Percentiles rank a stretch among this genome's conserved stretches.
phyloP scores from a whole-genome alignment of 495 filamentous ascomycete genomes.

The Rhypophila decipiens region DNA sequence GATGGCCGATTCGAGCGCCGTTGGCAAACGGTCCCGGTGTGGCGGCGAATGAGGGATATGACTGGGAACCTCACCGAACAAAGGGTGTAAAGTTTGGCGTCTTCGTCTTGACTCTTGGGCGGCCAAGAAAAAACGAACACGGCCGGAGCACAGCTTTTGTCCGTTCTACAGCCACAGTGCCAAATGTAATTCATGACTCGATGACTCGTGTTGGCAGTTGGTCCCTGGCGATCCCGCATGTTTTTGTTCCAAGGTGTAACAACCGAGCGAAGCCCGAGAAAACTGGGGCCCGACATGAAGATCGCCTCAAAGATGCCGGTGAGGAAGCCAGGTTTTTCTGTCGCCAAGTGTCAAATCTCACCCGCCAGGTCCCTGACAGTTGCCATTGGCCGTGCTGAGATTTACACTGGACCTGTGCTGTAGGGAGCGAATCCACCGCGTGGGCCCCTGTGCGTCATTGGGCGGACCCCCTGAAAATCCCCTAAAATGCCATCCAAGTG shows the following conservation, averaged over 20 bases:
- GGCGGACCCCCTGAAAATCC: constrained; percentile 3
- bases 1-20: neutral
- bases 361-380: neutral
- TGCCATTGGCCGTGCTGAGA: neutral
- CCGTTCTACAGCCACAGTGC: neutral
- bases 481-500: too few relatives aligned
- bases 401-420: neutral
- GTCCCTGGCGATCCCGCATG: constrained; percentile 5
- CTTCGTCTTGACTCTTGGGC: too few relatives aligned
- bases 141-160: neutral
- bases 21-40: too few relatives aligned
- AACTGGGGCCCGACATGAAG: too few relatives aligned
- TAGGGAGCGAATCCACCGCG: neutral
- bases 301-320: too few relatives aligned
- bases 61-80: too few relatives aligned
- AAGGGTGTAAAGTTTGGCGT: too few relatives aligned
- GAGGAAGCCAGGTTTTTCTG: neutral
- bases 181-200: neutral
- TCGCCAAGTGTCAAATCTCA: neutral
- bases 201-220: constrained; percentile 10
- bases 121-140: too few relatives aligned
- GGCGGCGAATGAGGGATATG: too few relatives aligned
- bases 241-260: neutral
- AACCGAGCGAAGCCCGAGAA: neutral
- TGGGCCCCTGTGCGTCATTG: constrained; percentile 12